These are phyloP conservation scores for Colletotrichum sansevieriae DNA, from an alignment of 2,329 filamentous ascomycete species.

Conservation along the genomic window DNA sequence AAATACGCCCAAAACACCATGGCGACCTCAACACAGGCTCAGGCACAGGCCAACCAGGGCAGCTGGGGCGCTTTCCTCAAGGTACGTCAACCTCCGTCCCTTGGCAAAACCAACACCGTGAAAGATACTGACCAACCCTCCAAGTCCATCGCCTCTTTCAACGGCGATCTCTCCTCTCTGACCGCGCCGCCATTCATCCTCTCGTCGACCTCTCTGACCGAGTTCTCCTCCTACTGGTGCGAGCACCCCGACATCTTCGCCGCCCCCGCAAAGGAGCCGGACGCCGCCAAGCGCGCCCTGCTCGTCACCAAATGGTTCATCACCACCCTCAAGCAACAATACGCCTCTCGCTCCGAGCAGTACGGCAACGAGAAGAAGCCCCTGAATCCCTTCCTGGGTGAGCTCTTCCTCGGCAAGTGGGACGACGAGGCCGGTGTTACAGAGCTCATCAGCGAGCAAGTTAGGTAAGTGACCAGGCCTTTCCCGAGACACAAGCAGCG, in stretches of 20 bases:
- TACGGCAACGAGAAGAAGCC: slow-evolving; percentile 97
- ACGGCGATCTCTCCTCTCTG: slow-evolving; percentile 83
- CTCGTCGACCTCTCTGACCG: slow-evolving; percentile 81
- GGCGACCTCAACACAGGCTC: slow-evolving; percentile 33
- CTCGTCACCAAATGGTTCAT: slow-evolving; percentile 98
- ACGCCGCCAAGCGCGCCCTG: slow-evolving; percentile 84
- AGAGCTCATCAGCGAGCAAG: slow-evolving; percentile 91
- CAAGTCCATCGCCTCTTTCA: slow-evolving; percentile 83
- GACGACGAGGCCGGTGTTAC: slow-evolving; percentile 85
- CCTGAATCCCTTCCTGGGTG: slow-evolving; percentile 94
- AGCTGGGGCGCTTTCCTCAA: slow-evolving; percentile 40
- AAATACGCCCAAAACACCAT: slow-evolving; percentile 9
- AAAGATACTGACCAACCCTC: not conserved
- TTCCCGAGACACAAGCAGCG: not conserved
- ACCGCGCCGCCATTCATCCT: slow-evolving; percentile 88
- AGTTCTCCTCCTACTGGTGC: slow-evolving; percentile 87
- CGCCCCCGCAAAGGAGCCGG: slow-evolving; percentile 82
- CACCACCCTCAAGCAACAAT: slow-evolving; percentile 90
- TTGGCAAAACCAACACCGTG: not conserved
- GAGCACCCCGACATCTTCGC: slow-evolving; percentile 84
- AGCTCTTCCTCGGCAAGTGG: slow-evolving; percentile 95
- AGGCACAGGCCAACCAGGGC: slow-evolving; percentile 28
- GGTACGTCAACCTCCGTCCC: slow-evolving; percentile 11
- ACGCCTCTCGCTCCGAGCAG: slow-evolving; percentile 79
- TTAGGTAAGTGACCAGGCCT: slow-evolving; percentile 66